phyloP scores from a whole-genome alignment of 495 filamentous ascomycete species.

The Tuber calosporum region DNA sequence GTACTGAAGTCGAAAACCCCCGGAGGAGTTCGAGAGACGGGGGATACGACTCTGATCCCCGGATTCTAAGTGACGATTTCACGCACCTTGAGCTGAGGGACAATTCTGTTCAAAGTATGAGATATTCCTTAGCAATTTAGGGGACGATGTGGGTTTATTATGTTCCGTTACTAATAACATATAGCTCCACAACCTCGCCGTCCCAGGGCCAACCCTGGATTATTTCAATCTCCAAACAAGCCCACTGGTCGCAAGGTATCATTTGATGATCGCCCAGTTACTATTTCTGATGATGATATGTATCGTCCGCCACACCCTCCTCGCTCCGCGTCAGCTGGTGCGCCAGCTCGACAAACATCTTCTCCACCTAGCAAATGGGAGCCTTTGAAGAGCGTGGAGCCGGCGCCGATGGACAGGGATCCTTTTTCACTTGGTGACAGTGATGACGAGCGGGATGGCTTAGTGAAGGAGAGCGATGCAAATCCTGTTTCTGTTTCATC shows the following conservation, averaged over 20 bases:
- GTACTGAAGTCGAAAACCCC: slow-evolving; percentile 38
- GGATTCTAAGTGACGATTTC: slow-evolving; percentile 85
- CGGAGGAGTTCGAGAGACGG: slow-evolving; percentile 62
- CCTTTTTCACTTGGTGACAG: slow-evolving; percentile 95
- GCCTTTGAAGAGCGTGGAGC: slow-evolving; percentile 78
- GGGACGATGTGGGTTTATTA: slow-evolving; percentile 19
- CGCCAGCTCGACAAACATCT: slow-evolving; percentile 38
- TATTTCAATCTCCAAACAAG: slow-evolving; percentile 70
- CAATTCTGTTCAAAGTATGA: slow-evolving; percentile 60
- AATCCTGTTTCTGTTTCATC: slow-evolving; percentile 22
- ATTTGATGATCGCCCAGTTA: slow-evolving; percentile 61
- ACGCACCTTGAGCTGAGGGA: slow-evolving; percentile 75
- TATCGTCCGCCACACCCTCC: slow-evolving; percentile 55
- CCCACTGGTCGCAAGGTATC: slow-evolving; percentile 59
- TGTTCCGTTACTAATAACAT: not conserved
- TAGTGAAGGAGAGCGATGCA: slow-evolving; percentile 51
- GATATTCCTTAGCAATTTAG: slow-evolving; percentile 8
- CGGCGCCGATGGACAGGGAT: slow-evolving; percentile 85
- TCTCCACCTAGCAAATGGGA: slow-evolving; percentile 81
- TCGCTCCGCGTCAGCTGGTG: slow-evolving; percentile 36
- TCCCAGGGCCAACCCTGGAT: slow-evolving; percentile 66
- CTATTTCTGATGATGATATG: slow-evolving; percentile 59
- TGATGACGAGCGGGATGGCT: slow-evolving; percentile 82
- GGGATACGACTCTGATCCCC: slow-evolving; percentile 92
- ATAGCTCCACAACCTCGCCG: slow-evolving; percentile 48